Percentiles rank a stretch among this genome's conserved stretches.
Evolutionary conservation across 768 basidiomycete species (phyloP).

Genomic region (Neoboletus magnificus): DNA sequence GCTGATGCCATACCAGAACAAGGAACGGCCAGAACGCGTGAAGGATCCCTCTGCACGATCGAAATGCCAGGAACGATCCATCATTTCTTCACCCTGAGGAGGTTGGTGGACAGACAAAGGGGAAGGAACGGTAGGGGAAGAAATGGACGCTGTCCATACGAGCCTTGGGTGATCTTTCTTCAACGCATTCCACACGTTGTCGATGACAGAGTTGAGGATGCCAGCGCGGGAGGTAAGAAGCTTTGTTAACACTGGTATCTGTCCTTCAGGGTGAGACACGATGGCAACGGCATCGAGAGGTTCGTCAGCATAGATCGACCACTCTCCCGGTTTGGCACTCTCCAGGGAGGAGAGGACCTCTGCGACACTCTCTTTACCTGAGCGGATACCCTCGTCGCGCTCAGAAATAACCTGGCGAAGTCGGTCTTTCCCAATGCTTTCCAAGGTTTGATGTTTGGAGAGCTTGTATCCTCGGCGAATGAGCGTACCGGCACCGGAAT

Average conservation of each 20-base stretch:
- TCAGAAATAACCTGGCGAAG: constrained; percentile 94
- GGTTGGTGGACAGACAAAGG: constrained; percentile 2
- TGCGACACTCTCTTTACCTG: constrained; percentile 81
- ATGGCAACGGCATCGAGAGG: constrained; percentile 94
- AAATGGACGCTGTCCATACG: constrained; percentile 94
- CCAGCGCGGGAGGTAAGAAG: constrained; percentile 86
- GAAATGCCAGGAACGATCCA: constrained; percentile 95
- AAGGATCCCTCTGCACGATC: constrained; percentile 98
- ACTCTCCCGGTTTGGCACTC: constrained; percentile 76
- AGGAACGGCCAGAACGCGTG: constrained; percentile 85
- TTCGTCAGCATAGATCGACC: constrained; percentile 98
- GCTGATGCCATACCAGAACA: constrained; percentile 98
- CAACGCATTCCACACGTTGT: constrained; percentile 97
- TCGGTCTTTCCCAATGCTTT: constrained; percentile 86
- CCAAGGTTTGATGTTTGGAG: constrained; percentile 81
- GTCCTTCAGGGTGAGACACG: constrained; percentile 86
- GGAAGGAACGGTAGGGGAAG: constrained; percentile 11
- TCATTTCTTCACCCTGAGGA: constrained; percentile 68
- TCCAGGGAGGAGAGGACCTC: constrained; percentile 61
- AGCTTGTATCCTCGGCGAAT: constrained; percentile 98
- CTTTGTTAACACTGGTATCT: constrained; percentile 89
- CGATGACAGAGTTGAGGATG: constrained; percentile 89
- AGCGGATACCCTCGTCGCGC: constrained; percentile 87
- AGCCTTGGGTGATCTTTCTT: constrained; percentile 90
- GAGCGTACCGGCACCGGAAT: constrained; percentile 95